Percentiles rank a stretch among this genome's conserved stretches.
Evolutionary conservation across 2,329 filamentous ascomycete genomes (phyloP).

Genomic region (Aspergillus sergii): DNA sequence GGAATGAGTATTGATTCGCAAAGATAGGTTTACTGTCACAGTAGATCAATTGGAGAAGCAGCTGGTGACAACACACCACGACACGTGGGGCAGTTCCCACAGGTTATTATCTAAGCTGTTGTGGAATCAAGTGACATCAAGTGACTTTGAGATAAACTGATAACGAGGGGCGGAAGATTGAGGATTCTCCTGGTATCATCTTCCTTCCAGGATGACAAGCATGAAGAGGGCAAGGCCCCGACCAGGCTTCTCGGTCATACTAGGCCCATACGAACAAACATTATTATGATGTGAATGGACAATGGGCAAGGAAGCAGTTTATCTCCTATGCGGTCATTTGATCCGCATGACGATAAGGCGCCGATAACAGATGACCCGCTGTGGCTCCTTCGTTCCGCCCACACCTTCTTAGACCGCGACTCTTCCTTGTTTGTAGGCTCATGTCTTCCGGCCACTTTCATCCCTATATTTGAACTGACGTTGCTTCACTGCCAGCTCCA

Average conservation of each 20-base stretch:
- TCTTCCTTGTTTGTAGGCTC: background rate
- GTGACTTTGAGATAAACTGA: background rate
- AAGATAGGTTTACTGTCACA: background rate
- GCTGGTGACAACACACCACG: background rate
- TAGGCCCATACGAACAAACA: background rate
- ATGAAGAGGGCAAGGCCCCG: background rate
- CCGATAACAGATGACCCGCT: background rate
- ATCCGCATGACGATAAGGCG: background rate
- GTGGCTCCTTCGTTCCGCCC: background rate
- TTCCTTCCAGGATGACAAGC: background rate
- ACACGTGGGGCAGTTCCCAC: background rate
- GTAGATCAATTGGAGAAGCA: background rate
- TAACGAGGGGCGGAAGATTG: background rate
- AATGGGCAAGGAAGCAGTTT: background rate
- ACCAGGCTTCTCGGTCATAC: background rate
- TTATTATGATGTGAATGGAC: background rate
- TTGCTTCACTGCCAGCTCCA: background rate
- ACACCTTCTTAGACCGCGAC: background rate
- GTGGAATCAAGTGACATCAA: conserved; percentile 2
- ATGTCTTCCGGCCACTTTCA: background rate
- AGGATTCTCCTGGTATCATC: background rate
- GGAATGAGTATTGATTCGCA: background rate
- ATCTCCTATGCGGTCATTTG: background rate
- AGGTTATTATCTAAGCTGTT: background rate
- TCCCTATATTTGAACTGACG: background rate